Evolutionary conservation across 352 stramenopile genomes (phyloP).

Genomic region (Blastocystis sp.): DNA sequence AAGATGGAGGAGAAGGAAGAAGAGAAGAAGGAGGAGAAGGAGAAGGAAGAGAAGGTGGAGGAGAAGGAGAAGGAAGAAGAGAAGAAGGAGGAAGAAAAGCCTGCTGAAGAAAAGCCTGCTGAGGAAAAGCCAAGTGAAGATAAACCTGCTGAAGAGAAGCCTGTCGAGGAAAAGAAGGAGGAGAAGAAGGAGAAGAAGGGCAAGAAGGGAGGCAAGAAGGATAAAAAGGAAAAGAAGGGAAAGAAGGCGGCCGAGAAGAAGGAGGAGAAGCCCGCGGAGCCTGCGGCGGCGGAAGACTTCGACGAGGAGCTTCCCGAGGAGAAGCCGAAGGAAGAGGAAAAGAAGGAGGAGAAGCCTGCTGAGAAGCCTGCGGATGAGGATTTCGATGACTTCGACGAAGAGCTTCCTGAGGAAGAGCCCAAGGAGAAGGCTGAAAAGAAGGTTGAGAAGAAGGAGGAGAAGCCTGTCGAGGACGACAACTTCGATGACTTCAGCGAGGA

Average conservation of each 20-base stretch:
- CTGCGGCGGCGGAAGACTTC: background rate
- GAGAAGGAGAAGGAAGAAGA: background rate
- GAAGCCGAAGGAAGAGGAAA: background rate
- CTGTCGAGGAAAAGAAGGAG: background rate
- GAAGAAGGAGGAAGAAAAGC: background rate
- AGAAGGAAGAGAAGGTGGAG: background rate
- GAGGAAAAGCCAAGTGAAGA: background rate
- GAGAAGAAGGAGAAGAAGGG: background rate
- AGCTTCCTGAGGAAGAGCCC: background rate
- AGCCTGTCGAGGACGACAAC: background rate
- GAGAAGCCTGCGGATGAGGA: background rate
- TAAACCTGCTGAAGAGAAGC: background rate
- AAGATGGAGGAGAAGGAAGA: background rate
- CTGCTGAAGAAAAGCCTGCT: background rate
- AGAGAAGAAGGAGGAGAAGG: background rate
- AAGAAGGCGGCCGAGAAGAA: background rate
- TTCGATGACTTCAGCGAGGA: background rate
- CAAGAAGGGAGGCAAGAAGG: background rate
- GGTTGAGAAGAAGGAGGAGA: background rate
- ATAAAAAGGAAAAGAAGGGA: background rate
- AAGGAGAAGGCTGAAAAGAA: slow-evolving; percentile 1
- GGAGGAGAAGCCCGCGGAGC: background rate
- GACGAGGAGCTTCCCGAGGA: background rate
- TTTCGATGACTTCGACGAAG: background rate
- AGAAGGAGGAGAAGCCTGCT: slow-evolving; percentile 32